Evolutionary conservation across 306 rosid genomes (phyloP).

Genomic region (Ormosia emarginata): DNA sequence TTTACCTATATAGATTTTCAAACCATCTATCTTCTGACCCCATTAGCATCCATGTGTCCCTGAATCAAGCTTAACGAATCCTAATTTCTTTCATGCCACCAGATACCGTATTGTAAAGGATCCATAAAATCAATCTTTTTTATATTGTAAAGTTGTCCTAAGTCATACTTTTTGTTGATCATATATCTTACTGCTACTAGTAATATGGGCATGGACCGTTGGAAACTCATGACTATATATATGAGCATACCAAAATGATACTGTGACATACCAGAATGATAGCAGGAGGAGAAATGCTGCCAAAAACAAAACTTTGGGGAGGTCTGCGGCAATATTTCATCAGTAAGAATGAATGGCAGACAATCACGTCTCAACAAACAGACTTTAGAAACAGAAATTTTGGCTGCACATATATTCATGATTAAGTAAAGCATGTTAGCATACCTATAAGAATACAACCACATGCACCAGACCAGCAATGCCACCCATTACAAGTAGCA

Average conservation of each 20-base stretch:
- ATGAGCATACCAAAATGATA: not conserved
- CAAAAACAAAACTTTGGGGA: slow-evolving; percentile 60
- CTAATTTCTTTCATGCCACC: too few species aligned
- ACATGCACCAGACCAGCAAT: slow-evolving; percentile 53
- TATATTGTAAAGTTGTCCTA: too few species aligned
- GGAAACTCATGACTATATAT: not conserved
- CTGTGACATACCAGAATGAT: slow-evolving; percentile 63
- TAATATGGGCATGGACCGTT: not conserved
- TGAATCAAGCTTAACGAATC: too few species aligned
- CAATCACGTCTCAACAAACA: not conserved
- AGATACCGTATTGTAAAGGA: too few species aligned
- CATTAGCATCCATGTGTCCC: too few species aligned
- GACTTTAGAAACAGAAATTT: slow-evolving; percentile 1
- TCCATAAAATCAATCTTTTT: too few species aligned
- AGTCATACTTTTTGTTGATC: too few species aligned
- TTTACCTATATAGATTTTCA: too few species aligned
- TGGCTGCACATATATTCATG: not conserved
- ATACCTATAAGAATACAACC: slow-evolving; percentile 69
- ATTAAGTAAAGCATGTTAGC: not conserved
- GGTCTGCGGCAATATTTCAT: slow-evolving; percentile 46
- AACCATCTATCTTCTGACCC: too few species aligned
- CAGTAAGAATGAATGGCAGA: slow-evolving; percentile 25
- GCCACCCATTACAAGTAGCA: slow-evolving; percentile 56
- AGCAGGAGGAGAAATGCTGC: slow-evolving; percentile 65
- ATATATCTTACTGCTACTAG: not conserved